Base-by-base conservation (phyloP, 2,329 filamentous ascomycete genomes). In the Domatiomyces globalis region DNA sequence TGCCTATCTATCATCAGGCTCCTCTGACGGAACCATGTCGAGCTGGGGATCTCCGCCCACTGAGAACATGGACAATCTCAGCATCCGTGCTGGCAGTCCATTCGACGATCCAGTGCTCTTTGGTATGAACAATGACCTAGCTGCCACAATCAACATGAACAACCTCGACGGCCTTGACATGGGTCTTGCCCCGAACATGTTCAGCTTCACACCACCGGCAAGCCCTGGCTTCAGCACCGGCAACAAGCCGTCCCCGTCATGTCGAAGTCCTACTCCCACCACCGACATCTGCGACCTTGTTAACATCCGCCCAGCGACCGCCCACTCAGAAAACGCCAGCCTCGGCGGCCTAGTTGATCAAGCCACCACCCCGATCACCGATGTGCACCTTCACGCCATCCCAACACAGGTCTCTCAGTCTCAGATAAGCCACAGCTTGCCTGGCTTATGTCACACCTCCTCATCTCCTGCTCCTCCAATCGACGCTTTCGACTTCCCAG, bases 151-250 rank as follows among this genome's bases (percentile, higher is more conserved):
- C n/a, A 36, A 49, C n/a, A 22, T 46, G 27, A 33, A 52, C 36
- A 18, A 33, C 27, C 19, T 39, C 15, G 47, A 19, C 27, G 27
- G 22, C 20, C 17, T 6, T 27, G 18, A 42, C 22, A 25, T 47
- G 22, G 39, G 22, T 43, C 49, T 39, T 18, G 27, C 19, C 20
- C 65, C 67, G 1, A 67, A 68, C 48, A 62, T 65, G 27, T 72
- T 73, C 49, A 69, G 70, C 2, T 71, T 68, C 52, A 74, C 72
- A 3, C 72, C 72, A 27, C 71, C 72, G 3, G 63, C 69, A 4
- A 73, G 71, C 22, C 72, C 72, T 9, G 66, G 66, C 10, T 65
- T 64, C 54, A 69, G 63, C 49, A 66, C 64, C 17, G 64, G 65
- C 43, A 66, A 67, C 55, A 63, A 65, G 17, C 62, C 65, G 18